These are phyloP conservation scores for Amorphotheca resinae DNA, from an alignment of 495 filamentous ascomycete genomes.

Conservation along the genomic window DNA sequence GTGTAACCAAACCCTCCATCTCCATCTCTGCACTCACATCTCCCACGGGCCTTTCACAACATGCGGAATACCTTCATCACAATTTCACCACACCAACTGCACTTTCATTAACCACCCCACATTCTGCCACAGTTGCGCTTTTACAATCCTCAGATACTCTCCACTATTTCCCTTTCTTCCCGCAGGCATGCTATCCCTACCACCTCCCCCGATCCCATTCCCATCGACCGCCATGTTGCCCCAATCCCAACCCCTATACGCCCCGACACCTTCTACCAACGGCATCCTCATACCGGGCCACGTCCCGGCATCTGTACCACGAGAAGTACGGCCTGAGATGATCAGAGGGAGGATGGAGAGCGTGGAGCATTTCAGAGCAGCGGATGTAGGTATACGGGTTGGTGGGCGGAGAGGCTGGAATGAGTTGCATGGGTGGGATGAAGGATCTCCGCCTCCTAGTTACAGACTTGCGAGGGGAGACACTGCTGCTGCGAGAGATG, in stretches of 20 bases:
- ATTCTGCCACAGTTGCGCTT: background rate
- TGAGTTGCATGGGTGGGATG: background rate
- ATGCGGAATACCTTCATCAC: background rate
- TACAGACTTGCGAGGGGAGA: background rate
- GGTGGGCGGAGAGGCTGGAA: background rate
- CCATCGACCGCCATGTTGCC: background rate
- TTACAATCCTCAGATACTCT: background rate
- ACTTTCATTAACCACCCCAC: background rate
- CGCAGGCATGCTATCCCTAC: background rate
- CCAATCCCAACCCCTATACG: background rate
- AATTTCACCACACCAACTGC: background rate
- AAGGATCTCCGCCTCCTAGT: background rate
- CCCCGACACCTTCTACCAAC: background rate
- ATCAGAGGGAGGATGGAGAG: background rate
- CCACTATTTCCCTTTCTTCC: background rate
- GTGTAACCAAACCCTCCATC: background rate
- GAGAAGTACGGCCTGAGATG: background rate
- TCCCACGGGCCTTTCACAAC: background rate
- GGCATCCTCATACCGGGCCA: background rate
- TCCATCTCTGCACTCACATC: background rate
- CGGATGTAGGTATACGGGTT: background rate
- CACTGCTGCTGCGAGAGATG: background rate
- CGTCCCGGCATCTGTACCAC: background rate
- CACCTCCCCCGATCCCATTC: background rate
- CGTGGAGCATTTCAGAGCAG: background rate